Base-by-base conservation (phyloP, 306 rosid genomes). In the Vigna radiata region DNA sequence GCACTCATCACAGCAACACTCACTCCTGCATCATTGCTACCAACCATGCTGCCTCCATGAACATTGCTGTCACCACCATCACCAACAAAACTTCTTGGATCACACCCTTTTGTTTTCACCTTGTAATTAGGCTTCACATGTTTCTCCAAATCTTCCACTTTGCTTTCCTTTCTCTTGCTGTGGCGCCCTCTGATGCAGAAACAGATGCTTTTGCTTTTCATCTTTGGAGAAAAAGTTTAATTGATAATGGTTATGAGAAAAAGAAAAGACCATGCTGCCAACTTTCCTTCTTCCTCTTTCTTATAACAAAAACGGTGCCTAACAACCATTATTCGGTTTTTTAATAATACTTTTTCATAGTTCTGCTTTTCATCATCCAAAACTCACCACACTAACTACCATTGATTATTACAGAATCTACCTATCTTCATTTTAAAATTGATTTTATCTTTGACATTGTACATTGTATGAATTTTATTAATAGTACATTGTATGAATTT, bases 121-220 rank as follows among this genome's bases (percentile, higher is more conserved):
- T 77, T 63, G 60, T 66, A 37, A 12, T 21, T 31, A 71, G 86
- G 59, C 75, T 67, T 82, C 27, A 55, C 76, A 65, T 77, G n/a
- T 74, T 72, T 81, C 73, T 78, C 84, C 21, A 80, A 75, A 41
- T 68, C 85, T 47, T 72, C 76, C 2, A 33, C 48, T 54, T 72
- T 62, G 14, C 55, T 85, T 66, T 79, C 86, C 75, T 83, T 84
- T 8, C 61, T 72, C 86, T 74, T 87, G 13, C 48, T 43, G 61
- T 55, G 53, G 2, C 48, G 27, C 29, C 63, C 47, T 79, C 79
- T 82, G 67, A 91, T 73, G 83, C 96, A 89, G 82, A 86, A 91
- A 46, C 91, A 89, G 5, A 83, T 59, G 81, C 31, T 77, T 79
- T 83, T 81, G 87, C 78, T 48, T 85, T 84, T 84, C 96, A 89